Conservation (phyloP, 805 yeast species). For the Yamadazyma olivae region DNA sequence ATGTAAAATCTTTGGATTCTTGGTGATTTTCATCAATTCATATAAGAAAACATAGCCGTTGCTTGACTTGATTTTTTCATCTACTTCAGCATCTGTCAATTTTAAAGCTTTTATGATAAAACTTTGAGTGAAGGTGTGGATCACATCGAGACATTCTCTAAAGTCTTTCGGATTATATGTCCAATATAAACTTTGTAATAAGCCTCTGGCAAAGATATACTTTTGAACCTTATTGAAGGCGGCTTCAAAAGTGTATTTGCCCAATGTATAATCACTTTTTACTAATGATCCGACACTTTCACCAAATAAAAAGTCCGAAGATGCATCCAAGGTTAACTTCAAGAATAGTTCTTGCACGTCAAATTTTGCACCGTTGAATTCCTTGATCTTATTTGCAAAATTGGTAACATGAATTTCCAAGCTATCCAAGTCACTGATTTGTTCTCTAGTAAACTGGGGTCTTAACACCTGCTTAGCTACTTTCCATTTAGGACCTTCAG, state of each 20-base stretch:
- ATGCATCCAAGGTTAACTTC: conserved; percentile 36
- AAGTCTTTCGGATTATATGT: conserved; percentile 28
- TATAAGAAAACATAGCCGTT: conserved; percentile 35
- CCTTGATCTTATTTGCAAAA: conserved; percentile 20
- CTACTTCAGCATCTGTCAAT: conserved; percentile 26
- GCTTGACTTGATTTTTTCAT: conserved; percentile 16
- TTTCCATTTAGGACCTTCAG: conserved; percentile 38
- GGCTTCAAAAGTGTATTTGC: conserved; percentile 14
- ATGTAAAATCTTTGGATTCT: conserved; percentile 31
- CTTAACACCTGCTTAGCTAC: conserved; percentile 34
- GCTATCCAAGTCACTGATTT: conserved; percentile 28
- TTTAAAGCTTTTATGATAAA: conserved; percentile 30
- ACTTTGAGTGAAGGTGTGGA: conserved; percentile 27
- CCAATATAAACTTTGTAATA: conserved; percentile 29
- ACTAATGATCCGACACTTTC: conserved; percentile 25
- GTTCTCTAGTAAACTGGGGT: conserved; percentile 38
- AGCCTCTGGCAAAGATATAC: conserved; percentile 29
- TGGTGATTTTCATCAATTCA: conserved; percentile 36
- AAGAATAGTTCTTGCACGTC: conserved; percentile 34
- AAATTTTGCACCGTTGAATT: conserved; percentile 19
- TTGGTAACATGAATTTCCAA: conserved; percentile 29
- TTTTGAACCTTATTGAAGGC: conserved; percentile 37
- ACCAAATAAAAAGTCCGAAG: conserved; percentile 41
- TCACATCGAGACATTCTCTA: conserved; percentile 26
- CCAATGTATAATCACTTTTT: conserved; percentile 19